Base-by-base conservation (phyloP, 2,329 filamentous ascomycete species). In the Gaeumannomyces tritici region DNA sequence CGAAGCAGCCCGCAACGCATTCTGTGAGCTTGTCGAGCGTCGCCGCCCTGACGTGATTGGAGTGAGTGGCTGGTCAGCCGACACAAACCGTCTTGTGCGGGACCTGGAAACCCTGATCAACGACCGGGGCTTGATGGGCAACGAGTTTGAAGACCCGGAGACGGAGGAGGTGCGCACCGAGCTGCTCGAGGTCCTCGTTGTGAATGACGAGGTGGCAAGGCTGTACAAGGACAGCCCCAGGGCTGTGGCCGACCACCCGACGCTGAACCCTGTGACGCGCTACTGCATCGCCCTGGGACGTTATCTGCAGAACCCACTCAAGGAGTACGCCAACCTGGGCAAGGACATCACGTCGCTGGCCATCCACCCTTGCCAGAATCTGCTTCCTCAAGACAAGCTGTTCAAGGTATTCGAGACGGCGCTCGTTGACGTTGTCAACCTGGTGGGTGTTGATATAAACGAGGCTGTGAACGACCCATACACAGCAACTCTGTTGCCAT, bases 391-490 rank as follows among this genome's bases (percentile, higher is more conserved):
- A 64, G 93, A 98, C 51, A 93, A 96, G 77, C 81, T 99, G 54
- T 79, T 88, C 65, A 92, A 90, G 72, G 86, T 91, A 64, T 82
- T 99, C 21, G 95, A 99, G 70, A 96, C 90, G n/a, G 91, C 93
- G 57, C 90, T 99, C 86, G 93, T 99, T 13, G 95, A 99, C 72
- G 96, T 96, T 83, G 95, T 99, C 68, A 99, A 99, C 73, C 85
- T 99, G 56, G 92, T 93, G 57, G 95, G 95, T 71, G 91, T 99
- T 51, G 91, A 98, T 69, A 89, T 99, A 71, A 96, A 97, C 69
- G 93, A 97, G 67, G 92, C 93, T 18, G 87, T 96, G 62, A 82
- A 81, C 55, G 91, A 97, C 73, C 72, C 86, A 1, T 91, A 95
- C 70, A 89, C 90, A 11, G 91, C 92, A 18, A 95, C 93, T 66